Evolutionary conservation across 805 yeast species (phyloP).

Genomic region (Wickerhamiella hasegawae): DNA sequence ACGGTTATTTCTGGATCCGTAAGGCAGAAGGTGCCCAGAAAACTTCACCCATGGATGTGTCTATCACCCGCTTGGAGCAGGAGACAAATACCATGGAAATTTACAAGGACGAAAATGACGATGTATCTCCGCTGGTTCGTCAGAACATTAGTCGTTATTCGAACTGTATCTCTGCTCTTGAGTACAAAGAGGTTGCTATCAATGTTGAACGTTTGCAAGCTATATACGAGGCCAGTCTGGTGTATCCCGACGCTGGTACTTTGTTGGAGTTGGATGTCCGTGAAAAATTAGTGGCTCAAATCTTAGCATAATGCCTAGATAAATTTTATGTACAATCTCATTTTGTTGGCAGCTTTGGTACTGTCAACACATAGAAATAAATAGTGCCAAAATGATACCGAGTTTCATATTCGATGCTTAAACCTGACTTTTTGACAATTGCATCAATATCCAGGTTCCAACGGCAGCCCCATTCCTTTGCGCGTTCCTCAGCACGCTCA

Average conservation of each 20-base stretch:
- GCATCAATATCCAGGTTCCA: constrained; percentile 94
- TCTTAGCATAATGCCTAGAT: neutral
- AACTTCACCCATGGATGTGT: constrained; percentile 22
- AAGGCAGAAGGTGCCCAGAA: constrained; percentile 32
- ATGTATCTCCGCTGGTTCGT: constrained; percentile 42
- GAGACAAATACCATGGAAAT: constrained; percentile 86
- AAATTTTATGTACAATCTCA: neutral
- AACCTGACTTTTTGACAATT: constrained; percentile 64
- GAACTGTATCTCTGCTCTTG: constrained; percentile 67
- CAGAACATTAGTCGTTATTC: constrained; percentile 71
- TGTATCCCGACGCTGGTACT: constrained; percentile 52
- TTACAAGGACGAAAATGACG: constrained; percentile 77
- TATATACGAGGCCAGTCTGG: constrained; percentile 83
- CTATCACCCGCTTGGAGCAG: constrained; percentile 77
- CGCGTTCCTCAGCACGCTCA: constrained; percentile 63
- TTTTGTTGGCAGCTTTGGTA: neutral
- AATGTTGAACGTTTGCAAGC: constrained; percentile 62
- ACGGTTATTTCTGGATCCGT: constrained; percentile 87
- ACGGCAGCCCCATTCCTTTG: constrained; percentile 90
- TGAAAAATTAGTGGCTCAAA: constrained; percentile 43
- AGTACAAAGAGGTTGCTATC: constrained; percentile 74
- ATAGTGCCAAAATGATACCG: constrained; percentile 86
- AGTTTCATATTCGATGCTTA: constrained; percentile 65
- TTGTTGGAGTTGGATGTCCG: constrained; percentile 58
- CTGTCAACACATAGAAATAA: constrained; percentile 24